Base-by-base conservation (phyloP, 345 rosid species). In the Rubroshorea leprosula region DNA sequence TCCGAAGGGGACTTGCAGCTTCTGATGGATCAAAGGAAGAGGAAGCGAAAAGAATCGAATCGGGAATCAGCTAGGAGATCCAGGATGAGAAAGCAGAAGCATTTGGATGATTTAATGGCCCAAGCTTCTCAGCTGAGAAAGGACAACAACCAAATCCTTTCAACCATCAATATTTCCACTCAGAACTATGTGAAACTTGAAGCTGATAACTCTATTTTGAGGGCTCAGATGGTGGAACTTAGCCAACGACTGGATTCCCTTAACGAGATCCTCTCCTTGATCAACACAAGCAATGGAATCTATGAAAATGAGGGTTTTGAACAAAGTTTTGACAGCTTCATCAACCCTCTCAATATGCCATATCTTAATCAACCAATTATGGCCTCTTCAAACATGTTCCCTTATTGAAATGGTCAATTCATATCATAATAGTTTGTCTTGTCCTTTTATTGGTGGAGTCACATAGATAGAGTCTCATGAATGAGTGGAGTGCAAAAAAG, bases 61-160 rank as follows among this genome's bases (percentile, higher is more conserved):
- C 56, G 93, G 1, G 87, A 79, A 61, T 86, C 93, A 6, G 93
- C 93, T 0, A 68, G 82, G 57, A 73, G 93, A 59, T 86, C 89
- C 3, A 70, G 93, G 67, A 68, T 80, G 85, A 73, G 82, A 57
- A 86, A 86, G 52, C 93, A 80, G 80, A 76, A 77, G 74, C 83
- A 75, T 61, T 27, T 80, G 61, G 79, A 83, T 41, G 89, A 79
- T 60, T 64, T 86, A 52, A 52, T 48, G 63, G 45, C 66, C 8
- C 76, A 74, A 57, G 68, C 68, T 35, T 18, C 67, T 27, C 70
- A 68, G 54, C 74, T 83, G 19, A 66, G 64, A 46, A 75, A 63
- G 19, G 80, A 70, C 17, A 86, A 75, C 53, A 57, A 61, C 55
- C 80, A 76, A 58, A 67, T 86, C 51, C 47, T 74, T 1, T 44